A percentile compares a stretch with the other conserved stretches of the same genome.
Conservation (phyloP, 495 filamentous ascomycete genomes). For the Lasiosphaeria hispida region DNA sequence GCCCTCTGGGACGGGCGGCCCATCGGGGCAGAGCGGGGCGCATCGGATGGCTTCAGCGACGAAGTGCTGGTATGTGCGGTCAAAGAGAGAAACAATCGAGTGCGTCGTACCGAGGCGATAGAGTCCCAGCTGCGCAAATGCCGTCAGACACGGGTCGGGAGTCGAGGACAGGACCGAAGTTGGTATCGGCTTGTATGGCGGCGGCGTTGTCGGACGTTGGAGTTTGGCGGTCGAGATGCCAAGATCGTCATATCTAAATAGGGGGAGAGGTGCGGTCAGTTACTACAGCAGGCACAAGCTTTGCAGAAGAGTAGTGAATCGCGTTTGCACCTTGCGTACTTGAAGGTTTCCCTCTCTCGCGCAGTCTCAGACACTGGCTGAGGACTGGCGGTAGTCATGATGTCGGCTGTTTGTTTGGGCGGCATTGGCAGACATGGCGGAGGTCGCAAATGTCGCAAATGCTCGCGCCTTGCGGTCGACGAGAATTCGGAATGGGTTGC, state of each 20-base stretch:
- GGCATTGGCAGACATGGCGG: background rate
- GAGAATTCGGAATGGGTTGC: too few relatives aligned
- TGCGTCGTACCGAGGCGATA: conserved; percentile 53
- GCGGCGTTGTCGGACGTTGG: background rate
- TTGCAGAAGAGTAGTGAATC: background rate
- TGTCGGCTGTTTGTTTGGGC: background rate
- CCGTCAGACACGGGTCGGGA: conserved; percentile 60
- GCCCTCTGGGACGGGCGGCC: conserved; percentile 25
- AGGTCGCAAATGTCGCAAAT: background rate
- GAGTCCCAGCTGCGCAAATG: conserved; percentile 61
- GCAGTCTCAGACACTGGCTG: conserved; percentile 23
- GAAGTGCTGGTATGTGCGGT: conserved; percentile 56
- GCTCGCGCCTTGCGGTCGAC: background rate
- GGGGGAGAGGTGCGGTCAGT: background rate
- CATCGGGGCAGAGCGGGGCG: conserved; percentile 43
- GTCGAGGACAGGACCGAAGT: conserved; percentile 29
- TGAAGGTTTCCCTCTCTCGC: conserved; percentile 35
- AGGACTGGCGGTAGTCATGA: conserved; percentile 6
- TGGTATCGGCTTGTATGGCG: conserved; percentile 14
- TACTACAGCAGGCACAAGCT: background rate
- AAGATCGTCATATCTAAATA: conserved; percentile 21
- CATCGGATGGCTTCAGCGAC: conserved; percentile 61
- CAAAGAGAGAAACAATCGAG: conserved; percentile 59
- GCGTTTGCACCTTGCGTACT: conserved; percentile 19
- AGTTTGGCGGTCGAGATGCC: conserved; percentile 24